phyloP scores from a whole-genome alignment of 495 filamentous ascomycete species.

The Jackrogersella minutella region DNA sequence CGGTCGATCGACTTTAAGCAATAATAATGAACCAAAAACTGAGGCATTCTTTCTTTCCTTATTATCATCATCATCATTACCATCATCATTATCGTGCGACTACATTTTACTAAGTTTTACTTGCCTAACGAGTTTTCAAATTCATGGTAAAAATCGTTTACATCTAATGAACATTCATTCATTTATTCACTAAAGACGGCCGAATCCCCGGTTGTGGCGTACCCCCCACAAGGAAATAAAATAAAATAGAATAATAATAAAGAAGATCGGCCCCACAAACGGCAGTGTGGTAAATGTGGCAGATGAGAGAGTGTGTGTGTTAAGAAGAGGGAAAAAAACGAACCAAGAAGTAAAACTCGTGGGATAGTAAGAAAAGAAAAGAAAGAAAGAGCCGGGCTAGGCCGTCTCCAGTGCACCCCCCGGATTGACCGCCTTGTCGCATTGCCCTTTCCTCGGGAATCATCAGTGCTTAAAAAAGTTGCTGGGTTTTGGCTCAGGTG shows the following conservation, averaged over 20 bases:
- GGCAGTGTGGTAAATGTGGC: too few relatives aligned
- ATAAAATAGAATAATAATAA: conserved; percentile 18
- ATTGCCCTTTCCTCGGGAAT: conserved; percentile 39
- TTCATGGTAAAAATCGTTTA: not conserved
- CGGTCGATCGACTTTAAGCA: conserved; percentile 17
- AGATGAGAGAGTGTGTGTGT: too few relatives aligned
- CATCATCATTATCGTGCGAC: too few relatives aligned
- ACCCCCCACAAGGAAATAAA: conserved; percentile 36
- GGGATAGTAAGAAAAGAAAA: conserved; percentile 14
- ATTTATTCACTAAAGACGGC: conserved; percentile 21
- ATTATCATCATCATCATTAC: too few relatives aligned
- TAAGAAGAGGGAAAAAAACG: conserved; percentile 3
- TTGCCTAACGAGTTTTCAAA: not conserved
- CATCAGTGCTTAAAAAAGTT: conserved; percentile 32
- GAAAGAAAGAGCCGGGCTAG: conserved; percentile 38
- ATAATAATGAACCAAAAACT: too few relatives aligned
- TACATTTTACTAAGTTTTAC: too few relatives aligned
- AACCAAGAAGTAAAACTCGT: conserved; percentile 20
- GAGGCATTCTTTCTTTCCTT: not conserved
- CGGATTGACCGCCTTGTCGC: conserved; percentile 42
- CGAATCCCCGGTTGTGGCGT: conserved; percentile 28
- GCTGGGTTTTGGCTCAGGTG: conserved; percentile 38
- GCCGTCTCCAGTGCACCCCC: conserved; percentile 30
- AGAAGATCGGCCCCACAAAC: too few relatives aligned
- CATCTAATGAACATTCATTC: not conserved